phyloP scores from a whole-genome alignment of 352 stramenopile species.

The Phytopythium oedochilum region DNA sequence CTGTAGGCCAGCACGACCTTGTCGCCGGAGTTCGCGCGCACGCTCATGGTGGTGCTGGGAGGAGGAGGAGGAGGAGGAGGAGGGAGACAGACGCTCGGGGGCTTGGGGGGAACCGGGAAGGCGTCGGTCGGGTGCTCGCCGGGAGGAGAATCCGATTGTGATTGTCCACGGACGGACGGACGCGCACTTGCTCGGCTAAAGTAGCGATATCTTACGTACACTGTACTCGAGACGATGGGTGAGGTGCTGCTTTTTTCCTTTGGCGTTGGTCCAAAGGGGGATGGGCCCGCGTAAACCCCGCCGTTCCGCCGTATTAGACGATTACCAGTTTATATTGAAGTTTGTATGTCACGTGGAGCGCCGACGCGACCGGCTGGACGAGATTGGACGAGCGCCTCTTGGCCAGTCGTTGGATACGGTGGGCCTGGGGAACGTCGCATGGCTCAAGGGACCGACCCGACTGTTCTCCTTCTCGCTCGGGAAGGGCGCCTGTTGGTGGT shows the following conservation, averaged over 20 bases:
- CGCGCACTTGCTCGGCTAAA: no score
- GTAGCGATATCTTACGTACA: no score
- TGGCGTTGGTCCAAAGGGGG: not conserved
- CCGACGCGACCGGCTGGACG: not conserved
- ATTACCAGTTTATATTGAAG: not conserved
- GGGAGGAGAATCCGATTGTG: constrained; percentile 37
- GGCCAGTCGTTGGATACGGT: not conserved
- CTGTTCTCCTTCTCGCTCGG: no score
- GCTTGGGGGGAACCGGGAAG: constrained; percentile 7
- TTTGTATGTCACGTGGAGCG: not conserved
- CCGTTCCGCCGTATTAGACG: constrained; percentile 7
- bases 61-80: not conserved
- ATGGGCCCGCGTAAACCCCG: constrained; percentile 2
- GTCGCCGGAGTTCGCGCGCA: constrained; percentile 63
- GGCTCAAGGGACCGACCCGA: no score
- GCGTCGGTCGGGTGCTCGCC: constrained; percentile 8
- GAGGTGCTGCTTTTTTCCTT: constrained; percentile 1
- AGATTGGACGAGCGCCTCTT: not conserved
- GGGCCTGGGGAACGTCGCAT: not conserved
- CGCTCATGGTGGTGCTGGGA: constrained; percentile 44
- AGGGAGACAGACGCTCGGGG: not conserved
- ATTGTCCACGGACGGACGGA: not conserved
- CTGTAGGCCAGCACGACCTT: constrained; percentile 97
- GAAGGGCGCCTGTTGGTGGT: no score
- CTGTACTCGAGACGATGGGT: not conserved